Evolutionary conservation across 371 early-diverging fungal genomes (phyloP).

Genomic region (Dichotomocladium elegans): DNA sequence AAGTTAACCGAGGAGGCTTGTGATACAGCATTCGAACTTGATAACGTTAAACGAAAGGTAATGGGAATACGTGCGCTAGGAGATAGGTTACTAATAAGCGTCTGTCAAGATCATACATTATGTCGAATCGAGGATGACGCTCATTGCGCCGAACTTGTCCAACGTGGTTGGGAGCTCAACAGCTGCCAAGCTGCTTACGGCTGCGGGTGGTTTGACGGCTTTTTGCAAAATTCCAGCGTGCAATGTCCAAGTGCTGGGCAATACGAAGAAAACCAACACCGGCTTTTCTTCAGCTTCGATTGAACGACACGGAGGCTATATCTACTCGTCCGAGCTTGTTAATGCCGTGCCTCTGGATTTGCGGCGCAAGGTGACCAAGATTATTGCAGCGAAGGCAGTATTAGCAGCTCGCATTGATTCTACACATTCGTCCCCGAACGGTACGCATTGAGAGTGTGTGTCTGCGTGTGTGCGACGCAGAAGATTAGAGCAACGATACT

Average conservation of each 20-base stretch:
- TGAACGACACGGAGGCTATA: conserved; percentile 76
- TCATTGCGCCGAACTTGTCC: conserved; percentile 94
- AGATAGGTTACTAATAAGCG: background rate
- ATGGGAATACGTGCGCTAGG: no score
- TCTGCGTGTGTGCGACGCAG: background rate
- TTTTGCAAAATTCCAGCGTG: conserved; percentile 91
- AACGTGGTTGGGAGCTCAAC: conserved; percentile 82
- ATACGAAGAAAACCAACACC: conserved; percentile 58
- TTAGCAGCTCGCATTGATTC: conserved; percentile 91
- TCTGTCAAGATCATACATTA: conserved; percentile 70
- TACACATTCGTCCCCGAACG: conserved; percentile 65
- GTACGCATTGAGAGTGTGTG: conserved; percentile 17
- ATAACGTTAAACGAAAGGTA: conserved; percentile 63
- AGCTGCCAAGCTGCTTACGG: conserved; percentile 89
- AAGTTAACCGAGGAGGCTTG: conserved; percentile 75
- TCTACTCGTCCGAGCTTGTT: conserved; percentile 76
- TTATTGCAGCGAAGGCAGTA: conserved; percentile 79
- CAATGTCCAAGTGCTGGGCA: conserved; percentile 74
- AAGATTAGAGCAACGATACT: no score
- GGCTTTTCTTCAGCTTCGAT: conserved; percentile 77
- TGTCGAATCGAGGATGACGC: conserved; percentile 88
- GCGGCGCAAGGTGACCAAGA: conserved; percentile 71
- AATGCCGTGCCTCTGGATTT: conserved; percentile 69
- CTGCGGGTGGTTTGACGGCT: conserved; percentile 86
- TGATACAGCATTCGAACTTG: conserved; percentile 74